phyloP scores from a whole-genome alignment of 148 eudicot species.

The Chenopodium album region DNA sequence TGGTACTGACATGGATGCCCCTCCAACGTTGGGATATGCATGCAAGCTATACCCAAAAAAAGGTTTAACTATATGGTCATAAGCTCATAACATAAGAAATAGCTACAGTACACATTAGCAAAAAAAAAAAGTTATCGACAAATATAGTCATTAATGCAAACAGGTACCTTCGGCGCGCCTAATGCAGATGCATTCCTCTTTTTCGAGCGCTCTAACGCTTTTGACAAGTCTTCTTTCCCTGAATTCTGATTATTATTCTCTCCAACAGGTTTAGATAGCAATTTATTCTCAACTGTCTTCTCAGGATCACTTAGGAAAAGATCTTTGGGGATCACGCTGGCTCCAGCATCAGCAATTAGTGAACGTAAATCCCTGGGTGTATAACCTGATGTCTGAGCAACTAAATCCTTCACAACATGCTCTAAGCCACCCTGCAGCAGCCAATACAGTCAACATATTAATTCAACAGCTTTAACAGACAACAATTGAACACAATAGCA shows the following conservation, averaged over 20 bases:
- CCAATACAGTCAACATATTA: conserved; percentile 34
- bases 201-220: conserved; percentile 80
- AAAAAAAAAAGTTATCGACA: background rate
- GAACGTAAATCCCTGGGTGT: conserved; percentile 82
- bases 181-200: conserved; percentile 88
- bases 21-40: background rate
- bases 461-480: background rate
- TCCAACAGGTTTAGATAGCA: conserved; percentile 31
- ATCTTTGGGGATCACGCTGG: conserved; percentile 46
- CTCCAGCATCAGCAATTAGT: conserved; percentile 86
- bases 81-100: background rate
- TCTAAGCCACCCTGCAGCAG: conserved; percentile 57
- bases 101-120: background rate
- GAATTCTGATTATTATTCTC: conserved; percentile 36
- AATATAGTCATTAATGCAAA: background rate
- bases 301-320: conserved; percentile 33
- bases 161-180: conserved; percentile 90
- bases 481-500: conserved; percentile 6
- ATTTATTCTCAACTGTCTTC: conserved; percentile 28
- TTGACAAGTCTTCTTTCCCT: conserved; percentile 56
- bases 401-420: conserved; percentile 67
- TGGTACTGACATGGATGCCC: background rate
- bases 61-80: background rate
- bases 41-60: background rate
- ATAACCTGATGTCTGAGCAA: conserved; percentile 91